Percentiles rank a stretch among this genome's conserved stretches.
These are phyloP conservation scores for Melampsora larici-populina DNA, from an alignment of 1,284 basidiomycete genomes.

Conservation along the genomic window DNA sequence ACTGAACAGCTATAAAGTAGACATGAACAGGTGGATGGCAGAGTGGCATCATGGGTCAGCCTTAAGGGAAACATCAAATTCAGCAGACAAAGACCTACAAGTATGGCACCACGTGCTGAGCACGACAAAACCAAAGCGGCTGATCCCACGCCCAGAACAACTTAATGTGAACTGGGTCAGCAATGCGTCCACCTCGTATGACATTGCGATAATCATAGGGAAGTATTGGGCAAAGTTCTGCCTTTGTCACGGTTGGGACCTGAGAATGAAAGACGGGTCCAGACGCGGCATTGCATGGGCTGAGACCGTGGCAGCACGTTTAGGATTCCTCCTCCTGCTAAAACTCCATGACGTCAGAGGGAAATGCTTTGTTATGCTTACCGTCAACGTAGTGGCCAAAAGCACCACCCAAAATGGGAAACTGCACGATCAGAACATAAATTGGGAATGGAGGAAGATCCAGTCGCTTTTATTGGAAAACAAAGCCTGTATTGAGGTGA, in stretches of 20 bases:
- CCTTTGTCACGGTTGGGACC: too few relatives aligned
- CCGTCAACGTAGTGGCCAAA: too few relatives aligned
- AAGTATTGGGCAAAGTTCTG: conserved; percentile 1
- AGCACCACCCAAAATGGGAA: too few relatives aligned
- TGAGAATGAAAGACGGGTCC: not conserved
- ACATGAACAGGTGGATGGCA: not conserved
- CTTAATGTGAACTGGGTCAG: not conserved
- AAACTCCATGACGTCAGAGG: too few relatives aligned
- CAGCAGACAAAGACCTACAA: not conserved
- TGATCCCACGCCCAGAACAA: not conserved
- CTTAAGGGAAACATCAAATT: not conserved
- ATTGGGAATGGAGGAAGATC: too few relatives aligned
- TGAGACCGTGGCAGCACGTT: conserved; percentile 20
- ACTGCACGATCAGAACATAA: too few relatives aligned
- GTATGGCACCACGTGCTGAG: not conserved
- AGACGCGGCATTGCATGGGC: not conserved
- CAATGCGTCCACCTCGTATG: conserved; percentile 6
- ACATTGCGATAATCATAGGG: not conserved
- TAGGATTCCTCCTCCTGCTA: too few relatives aligned
- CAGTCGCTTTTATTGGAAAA: too few relatives aligned
- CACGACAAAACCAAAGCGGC: not conserved
- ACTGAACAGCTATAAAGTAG: not conserved
- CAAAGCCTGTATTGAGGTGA: too few relatives aligned
- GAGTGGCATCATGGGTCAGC: not conserved
- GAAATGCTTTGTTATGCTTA: too few relatives aligned